These are phyloP conservation scores for Malus hybrid DNA, from an alignment of 331 rosid genomes.

Conservation along the genomic window DNA sequence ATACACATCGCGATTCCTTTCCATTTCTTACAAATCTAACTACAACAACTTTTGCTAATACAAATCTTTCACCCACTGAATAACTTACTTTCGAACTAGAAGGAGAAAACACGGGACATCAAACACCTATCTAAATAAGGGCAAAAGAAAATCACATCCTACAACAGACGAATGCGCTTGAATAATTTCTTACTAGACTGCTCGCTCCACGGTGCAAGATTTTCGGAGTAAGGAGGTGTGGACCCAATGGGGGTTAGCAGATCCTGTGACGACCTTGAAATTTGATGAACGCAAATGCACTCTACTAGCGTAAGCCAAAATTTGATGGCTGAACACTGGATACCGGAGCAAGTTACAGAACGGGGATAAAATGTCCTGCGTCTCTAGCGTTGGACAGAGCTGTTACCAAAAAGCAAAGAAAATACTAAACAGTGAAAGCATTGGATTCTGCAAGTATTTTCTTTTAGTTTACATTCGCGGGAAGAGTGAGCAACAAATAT, in stretches of 20 bases:
- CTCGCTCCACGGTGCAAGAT: background rate
- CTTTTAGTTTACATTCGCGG: background rate
- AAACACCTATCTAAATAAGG: background rate
- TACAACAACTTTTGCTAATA: slow-evolving; percentile 1
- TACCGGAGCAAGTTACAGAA: slow-evolving; percentile 7
- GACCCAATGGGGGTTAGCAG: background rate
- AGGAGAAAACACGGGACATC: background rate
- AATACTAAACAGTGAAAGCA: background rate
- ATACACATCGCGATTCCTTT: slow-evolving; percentile 20
- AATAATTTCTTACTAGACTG: background rate
- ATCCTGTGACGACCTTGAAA: background rate
- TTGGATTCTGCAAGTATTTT: background rate
- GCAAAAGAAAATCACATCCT: background rate
- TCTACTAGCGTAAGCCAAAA: background rate
- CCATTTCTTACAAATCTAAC: slow-evolving; percentile 15
- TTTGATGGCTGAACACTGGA: slow-evolving; percentile 4
- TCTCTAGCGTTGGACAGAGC: background rate
- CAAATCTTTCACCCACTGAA: slow-evolving; percentile 18
- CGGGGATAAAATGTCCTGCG: slow-evolving; percentile 7
- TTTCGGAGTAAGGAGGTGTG: background rate
- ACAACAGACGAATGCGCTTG: slow-evolving; percentile 6
- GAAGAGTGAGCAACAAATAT: background rate
- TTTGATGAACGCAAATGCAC: background rate
- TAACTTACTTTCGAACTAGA: background rate
- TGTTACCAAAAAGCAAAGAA: slow-evolving; percentile 14